These are phyloP conservation scores for Cladorrhinum sp. DNA, from an alignment of 2,329 filamentous ascomycete genomes.

Conservation along the genomic window DNA sequence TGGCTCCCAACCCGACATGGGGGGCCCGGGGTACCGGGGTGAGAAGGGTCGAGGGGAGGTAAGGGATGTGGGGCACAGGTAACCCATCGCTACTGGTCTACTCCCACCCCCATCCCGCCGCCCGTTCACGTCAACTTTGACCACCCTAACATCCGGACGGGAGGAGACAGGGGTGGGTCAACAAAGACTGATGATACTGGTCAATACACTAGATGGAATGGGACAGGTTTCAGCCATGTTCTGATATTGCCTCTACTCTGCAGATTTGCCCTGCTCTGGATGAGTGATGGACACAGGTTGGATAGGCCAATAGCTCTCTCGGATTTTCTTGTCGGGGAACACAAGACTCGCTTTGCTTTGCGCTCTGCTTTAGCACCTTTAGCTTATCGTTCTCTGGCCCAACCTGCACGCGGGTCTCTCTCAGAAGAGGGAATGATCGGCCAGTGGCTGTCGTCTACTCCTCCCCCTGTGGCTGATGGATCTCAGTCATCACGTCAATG, in stretches of 20 bases:
- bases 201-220: background rate
- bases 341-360: conserved; percentile 12
- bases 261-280: background rate
- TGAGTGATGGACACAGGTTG: background rate
- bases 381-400: background rate
- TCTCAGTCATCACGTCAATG: conserved; percentile 4
- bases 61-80: background rate
- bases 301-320: background rate
- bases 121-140: conserved; percentile 6
- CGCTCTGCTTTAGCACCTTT: background rate
- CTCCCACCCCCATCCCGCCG: conserved; percentile 3
- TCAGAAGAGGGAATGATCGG: conserved; percentile 18
- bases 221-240: background rate
- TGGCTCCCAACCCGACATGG: conserved; percentile 3
- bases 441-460: background rate
- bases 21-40: background rate
- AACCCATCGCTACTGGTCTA: background rate
- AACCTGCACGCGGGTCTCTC: background rate
- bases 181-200: background rate
- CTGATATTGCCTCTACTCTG: background rate
- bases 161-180: background rate
- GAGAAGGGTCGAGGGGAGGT: background rate
- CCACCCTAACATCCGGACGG: background rate
- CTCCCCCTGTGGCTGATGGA: background rate
- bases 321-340: conserved; percentile 20